Conservation (phyloP, 2,329 filamentous ascomycete genomes). For the Penicillium olsonii region DNA sequence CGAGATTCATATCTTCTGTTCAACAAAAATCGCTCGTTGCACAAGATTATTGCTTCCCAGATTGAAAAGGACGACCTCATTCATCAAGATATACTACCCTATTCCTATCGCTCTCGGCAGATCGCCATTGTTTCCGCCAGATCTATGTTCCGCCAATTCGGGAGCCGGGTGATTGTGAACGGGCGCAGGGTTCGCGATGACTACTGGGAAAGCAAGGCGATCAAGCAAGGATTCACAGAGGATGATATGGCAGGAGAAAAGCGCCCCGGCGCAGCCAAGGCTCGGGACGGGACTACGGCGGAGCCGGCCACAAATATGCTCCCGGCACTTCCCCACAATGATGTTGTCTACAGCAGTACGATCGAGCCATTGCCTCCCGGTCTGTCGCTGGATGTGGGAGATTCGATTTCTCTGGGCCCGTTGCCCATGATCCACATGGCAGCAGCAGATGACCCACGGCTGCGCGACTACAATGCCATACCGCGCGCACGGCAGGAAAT, state of each 20-base stretch:
- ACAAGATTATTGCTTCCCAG: constrained; percentile 96
- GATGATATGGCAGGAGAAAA: constrained; percentile 96
- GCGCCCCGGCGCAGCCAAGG: constrained; percentile 86
- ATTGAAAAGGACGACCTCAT: constrained; percentile 96
- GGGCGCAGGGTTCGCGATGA: constrained; percentile 92
- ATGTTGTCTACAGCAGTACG: constrained; percentile 84
- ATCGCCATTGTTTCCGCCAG: constrained; percentile 97
- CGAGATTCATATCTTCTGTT: constrained; percentile 97
- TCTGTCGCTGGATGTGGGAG: constrained; percentile 68
- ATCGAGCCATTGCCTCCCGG: constrained; percentile 68
- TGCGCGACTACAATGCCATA: constrained; percentile 80
- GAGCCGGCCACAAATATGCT: constrained; percentile 61
- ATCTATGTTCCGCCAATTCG: constrained; percentile 99
- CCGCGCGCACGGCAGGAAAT: constrained; percentile 87
- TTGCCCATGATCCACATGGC: constrained; percentile 83
- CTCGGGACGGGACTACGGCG: constrained; percentile 76
- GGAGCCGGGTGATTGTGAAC: constrained; percentile 86
- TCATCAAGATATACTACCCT: constrained; percentile 89
- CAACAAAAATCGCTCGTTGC: constrained; percentile 96
- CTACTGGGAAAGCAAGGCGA: constrained; percentile 97
- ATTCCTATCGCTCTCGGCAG: constrained; percentile 96
- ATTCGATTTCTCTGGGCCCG: constrained; percentile 65
- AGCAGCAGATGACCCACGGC: constrained; percentile 73
- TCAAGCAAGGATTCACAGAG: constrained; percentile 97
- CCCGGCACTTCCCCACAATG: constrained; percentile 70